Evolutionary conservation across 345 rosid species (phyloP).

Genomic region (Pistacia vera): DNA sequence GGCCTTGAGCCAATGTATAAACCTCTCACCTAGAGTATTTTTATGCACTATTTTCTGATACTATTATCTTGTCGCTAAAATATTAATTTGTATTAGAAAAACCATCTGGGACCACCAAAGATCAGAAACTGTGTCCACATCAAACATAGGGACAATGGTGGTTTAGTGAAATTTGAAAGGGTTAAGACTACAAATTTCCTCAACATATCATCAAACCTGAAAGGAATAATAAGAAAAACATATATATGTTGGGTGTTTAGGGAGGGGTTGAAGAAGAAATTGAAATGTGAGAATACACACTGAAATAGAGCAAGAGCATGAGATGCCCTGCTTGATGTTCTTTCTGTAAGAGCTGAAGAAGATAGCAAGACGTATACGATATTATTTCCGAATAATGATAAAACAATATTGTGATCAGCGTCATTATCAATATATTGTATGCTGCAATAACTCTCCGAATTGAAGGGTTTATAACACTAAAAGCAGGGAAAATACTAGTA

Average conservation of each 20-base stretch:
- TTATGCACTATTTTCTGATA: not conserved
- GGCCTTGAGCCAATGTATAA: not conserved
- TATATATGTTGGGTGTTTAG: not conserved
- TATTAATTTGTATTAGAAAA: not conserved
- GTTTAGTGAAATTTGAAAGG: not conserved
- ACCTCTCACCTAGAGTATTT: not conserved
- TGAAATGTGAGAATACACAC: too few relatives aligned
- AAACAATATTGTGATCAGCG: not conserved
- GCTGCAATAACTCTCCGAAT: slow-evolving; percentile 4
- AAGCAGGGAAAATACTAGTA: too few relatives aligned
- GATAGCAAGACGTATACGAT: slow-evolving; percentile 34
- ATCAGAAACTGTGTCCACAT: not conserved
- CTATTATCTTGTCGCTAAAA: not conserved
- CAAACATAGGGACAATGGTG: not conserved
- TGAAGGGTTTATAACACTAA: not conserved
- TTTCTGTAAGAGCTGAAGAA: slow-evolving; percentile 31
- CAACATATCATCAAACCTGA: too few relatives aligned
- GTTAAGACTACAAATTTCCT: too few relatives aligned
- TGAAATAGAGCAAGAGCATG: slow-evolving; percentile 29
- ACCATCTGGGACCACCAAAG: too few relatives aligned
- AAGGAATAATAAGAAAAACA: not conserved
- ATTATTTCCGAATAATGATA: slow-evolving; percentile 45
- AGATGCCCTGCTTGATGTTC: slow-evolving; percentile 35
- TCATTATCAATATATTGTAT: not conserved
- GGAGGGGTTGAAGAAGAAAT: not conserved